Evolutionary conservation across 2,329 filamentous ascomycete species (phyloP), one percentile per base, ranked within the genome.

Genomic region (Byssoonygena ceratinophila): DNA sequence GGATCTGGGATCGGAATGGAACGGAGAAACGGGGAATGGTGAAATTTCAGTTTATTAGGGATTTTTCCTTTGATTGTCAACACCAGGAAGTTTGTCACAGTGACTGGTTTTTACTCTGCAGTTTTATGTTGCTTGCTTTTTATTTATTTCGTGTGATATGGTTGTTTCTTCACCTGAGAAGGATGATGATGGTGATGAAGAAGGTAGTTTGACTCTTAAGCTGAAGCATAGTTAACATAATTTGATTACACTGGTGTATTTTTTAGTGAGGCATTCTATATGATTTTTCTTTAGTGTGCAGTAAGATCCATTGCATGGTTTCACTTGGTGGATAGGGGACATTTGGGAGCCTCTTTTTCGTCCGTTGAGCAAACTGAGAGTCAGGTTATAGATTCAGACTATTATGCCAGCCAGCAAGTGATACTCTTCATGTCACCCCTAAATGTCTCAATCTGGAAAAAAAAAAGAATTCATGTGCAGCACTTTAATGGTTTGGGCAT

Each of bases 1-100:
- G 48, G 49, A 51, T 45, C 31, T 23, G 49, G 32, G 34, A 36
- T 16, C 36, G 48, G n/a, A 44, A 51, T 51, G 49, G 49, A 51
- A 51, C 49, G 49, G 49, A 51, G 49, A 51, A 51, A 44, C 4
- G 11, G 49, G 49, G 49, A 51, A 44, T 5, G 11, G 49, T 39
- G 49, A 40, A 45, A 36, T 22, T 27, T 41, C 23, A 12, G 22
- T 40, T 6, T 48, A 37, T 48, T 40, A 40, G 37, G 37, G 37
- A 23, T n/a, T 27, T 36, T 34, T 32, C 18, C 20, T 44, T 29
- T 29, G 16, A n/a, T 31, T 44, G 5, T 44, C 25, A 9, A 27
- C 25, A 20, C 23, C 23, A 23, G 36, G 36, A 20, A 41, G 20
- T 29, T 44, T 7, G 29, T 16, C 25, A 16, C 8, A 14, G 16